A percentile compares a stretch with the other conserved stretches of the same genome.
These are phyloP conservation scores for Kurtzmaniella natalensis DNA, from an alignment of 1,139 yeast genomes.

Conservation along the genomic window DNA sequence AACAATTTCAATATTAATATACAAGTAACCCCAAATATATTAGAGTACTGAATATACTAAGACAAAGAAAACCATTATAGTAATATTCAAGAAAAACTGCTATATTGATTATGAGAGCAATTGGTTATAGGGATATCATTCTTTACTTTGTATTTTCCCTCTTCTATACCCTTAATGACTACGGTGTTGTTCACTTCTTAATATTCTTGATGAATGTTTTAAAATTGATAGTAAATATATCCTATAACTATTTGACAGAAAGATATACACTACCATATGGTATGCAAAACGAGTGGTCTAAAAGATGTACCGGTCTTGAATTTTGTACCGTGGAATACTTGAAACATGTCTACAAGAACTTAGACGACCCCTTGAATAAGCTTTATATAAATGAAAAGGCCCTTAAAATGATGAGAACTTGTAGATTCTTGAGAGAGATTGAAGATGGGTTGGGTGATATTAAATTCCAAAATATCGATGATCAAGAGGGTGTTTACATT, in stretches of 20 bases:
- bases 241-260: conserved; percentile 8
- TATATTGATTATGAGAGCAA: conserved; percentile 9
- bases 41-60: too few species aligned
- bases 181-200: conserved; percentile 7
- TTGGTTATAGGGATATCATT: conserved; percentile 10
- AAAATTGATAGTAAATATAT: conserved; percentile 3
- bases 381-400: conserved; percentile 10
- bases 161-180: conserved; percentile 7
- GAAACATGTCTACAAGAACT: conserved; percentile 7
- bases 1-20: too few species aligned
- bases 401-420: conserved; percentile 9
- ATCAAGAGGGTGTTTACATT: conserved; percentile 10
- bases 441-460: conserved; percentile 14
- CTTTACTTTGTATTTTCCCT: conserved; percentile 9
- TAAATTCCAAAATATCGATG: not conserved
- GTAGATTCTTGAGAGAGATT: conserved; percentile 10
- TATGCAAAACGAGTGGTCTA: conserved; percentile 10
- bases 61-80: too few species aligned
- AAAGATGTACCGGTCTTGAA: conserved; percentile 13
- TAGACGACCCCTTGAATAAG: conserved; percentile 4
- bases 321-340: conserved; percentile 10
- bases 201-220: conserved; percentile 5
- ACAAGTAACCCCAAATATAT: too few species aligned
- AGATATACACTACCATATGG: conserved; percentile 11
- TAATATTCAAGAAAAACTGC: too few species aligned